Percentiles rank a stretch among this genome's conserved stretches.
Evolutionary conservation across 345 rosid genomes (phyloP).

Genomic region (Leavenworthia alabamica): DNA sequence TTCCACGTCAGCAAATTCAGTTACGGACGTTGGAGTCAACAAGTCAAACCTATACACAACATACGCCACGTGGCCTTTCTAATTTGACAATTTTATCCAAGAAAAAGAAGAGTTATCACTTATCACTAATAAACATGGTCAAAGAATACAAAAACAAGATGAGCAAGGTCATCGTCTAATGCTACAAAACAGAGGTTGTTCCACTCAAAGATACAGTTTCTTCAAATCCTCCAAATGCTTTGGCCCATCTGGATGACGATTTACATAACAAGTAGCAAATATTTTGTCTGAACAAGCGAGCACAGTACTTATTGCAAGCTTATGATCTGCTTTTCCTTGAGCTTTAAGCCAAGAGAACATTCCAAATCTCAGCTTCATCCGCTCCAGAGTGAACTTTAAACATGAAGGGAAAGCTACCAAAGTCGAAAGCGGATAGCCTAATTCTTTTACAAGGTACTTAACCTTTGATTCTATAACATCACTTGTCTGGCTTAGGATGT

Average conservation of each 20-base stretch:
- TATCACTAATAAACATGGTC: too few relatives aligned
- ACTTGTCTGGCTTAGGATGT: conserved; percentile 43
- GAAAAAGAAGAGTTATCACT: too few relatives aligned
- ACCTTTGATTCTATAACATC: conserved; percentile 46
- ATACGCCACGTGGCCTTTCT: conserved; percentile 14
- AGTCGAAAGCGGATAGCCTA: conserved; percentile 47
- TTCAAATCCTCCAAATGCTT: conserved; percentile 53
- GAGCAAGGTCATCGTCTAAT: not conserved
- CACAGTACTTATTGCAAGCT: conserved; percentile 42
- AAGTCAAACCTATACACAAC: not conserved
- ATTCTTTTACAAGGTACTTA: conserved; percentile 38
- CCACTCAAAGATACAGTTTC: conserved; percentile 18
- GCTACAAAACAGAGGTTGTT: conserved; percentile 4
- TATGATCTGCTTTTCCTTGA: conserved; percentile 32
- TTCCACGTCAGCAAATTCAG: conserved; percentile 42
- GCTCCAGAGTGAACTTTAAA: conserved; percentile 38
- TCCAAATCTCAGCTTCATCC: conserved; percentile 48
- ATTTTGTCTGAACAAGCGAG: conserved; percentile 36
- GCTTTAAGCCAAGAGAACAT: conserved; percentile 71
- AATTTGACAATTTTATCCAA: not conserved
- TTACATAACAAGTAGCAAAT: conserved; percentile 37
- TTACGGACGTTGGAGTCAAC: conserved; percentile 31
- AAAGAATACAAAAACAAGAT: not conserved
- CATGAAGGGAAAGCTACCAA: conserved; percentile 51
- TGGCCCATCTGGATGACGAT: conserved; percentile 49